Evolutionary conservation across 768 basidiomycete species (phyloP).

Genomic region (Pholiota conissans): DNA sequence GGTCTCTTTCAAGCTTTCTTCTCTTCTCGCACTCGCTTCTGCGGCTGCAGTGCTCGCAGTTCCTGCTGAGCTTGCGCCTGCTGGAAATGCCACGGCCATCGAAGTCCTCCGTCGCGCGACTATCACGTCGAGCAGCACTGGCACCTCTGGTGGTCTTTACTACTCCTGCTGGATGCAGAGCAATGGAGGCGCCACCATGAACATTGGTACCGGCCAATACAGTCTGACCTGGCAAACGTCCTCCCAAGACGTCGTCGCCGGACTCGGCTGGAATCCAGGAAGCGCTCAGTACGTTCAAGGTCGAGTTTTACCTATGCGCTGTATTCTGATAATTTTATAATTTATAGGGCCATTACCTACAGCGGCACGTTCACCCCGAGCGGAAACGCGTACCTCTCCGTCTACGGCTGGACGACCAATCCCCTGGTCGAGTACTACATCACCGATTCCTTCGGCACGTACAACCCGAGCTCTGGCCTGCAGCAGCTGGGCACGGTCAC

Average conservation of each 20-base stretch:
- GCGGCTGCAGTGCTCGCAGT: constrained; percentile 5
- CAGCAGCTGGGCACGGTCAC: constrained; percentile 37
- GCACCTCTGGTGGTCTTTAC: constrained; percentile 10
- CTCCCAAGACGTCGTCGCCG: constrained; percentile 15
- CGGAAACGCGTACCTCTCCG: constrained; percentile 43
- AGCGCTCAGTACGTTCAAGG: constrained; percentile 23
- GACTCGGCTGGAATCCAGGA: constrained; percentile 38
- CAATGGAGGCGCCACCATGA: constrained; percentile 14
- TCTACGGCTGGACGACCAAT: constrained; percentile 48
- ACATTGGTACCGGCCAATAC: constrained; percentile 15
- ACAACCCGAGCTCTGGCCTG: constrained; percentile 36
- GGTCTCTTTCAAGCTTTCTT: constrained; percentile 8
- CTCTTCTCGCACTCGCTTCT: constrained; percentile 9
- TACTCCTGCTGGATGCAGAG: constrained; percentile 17
- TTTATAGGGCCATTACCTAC: constrained; percentile 34
- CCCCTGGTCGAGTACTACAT: constrained; percentile 51
- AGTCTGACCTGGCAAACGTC: constrained; percentile 13
- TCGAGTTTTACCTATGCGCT: too few relatives aligned
- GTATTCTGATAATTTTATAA: background rate
- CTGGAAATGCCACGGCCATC: constrained; percentile 3
- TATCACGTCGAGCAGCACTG: constrained; percentile 15
- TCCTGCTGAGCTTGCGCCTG: constrained; percentile 1
- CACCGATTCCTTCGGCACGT: constrained; percentile 39
- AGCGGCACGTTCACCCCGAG: constrained; percentile 34
- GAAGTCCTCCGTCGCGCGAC: constrained; percentile 9